A percentile compares a stretch with the other conserved stretches of the same genome.
Conservation (phyloP, 1,284 basidiomycete species). For the Boletus semigastroideus region DNA sequence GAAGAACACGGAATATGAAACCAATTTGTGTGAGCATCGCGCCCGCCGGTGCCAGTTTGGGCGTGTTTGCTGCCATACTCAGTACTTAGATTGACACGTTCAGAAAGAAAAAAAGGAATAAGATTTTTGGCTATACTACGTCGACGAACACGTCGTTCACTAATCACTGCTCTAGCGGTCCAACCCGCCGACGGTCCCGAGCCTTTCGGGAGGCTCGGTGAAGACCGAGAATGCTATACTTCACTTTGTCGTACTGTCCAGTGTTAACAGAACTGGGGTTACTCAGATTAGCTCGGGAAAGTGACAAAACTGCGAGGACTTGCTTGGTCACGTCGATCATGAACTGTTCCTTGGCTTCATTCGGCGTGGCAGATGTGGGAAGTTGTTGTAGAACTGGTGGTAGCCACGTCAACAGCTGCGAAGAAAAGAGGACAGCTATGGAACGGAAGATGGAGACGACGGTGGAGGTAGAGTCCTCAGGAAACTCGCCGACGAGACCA, state of each 20-base stretch:
- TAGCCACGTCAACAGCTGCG: slow-evolving; percentile 72
- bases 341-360: slow-evolving; percentile 74
- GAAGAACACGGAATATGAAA: slow-evolving; percentile 8
- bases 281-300: slow-evolving; percentile 8
- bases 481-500: slow-evolving; percentile 85
- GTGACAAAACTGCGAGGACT: slow-evolving; percentile 32
- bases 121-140: slow-evolving; percentile 24
- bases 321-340: slow-evolving; percentile 72
- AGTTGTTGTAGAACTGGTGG: slow-evolving; percentile 71
- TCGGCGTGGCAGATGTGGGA: slow-evolving; percentile 61
- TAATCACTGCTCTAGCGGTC: slow-evolving; percentile 40
- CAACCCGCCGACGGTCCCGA: slow-evolving; percentile 61
- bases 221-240: slow-evolving; percentile 66
- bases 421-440: slow-evolving; percentile 65
- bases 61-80: slow-evolving; percentile 21
- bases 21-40: slow-evolving; percentile 10
- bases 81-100: slow-evolving; percentile 1
- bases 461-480: slow-evolving; percentile 77
- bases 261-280: slow-evolving; percentile 57
- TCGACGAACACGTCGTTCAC: background rate
- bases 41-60: slow-evolving; percentile 27
- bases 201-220: slow-evolving; percentile 69
- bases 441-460: slow-evolving; percentile 80
- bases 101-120: slow-evolving; percentile 9
- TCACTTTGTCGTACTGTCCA: slow-evolving; percentile 73